These are phyloP conservation scores for Oryza rufipogon DNA, from an alignment of 176 grass and related monocot species.

Conservation along the genomic window DNA sequence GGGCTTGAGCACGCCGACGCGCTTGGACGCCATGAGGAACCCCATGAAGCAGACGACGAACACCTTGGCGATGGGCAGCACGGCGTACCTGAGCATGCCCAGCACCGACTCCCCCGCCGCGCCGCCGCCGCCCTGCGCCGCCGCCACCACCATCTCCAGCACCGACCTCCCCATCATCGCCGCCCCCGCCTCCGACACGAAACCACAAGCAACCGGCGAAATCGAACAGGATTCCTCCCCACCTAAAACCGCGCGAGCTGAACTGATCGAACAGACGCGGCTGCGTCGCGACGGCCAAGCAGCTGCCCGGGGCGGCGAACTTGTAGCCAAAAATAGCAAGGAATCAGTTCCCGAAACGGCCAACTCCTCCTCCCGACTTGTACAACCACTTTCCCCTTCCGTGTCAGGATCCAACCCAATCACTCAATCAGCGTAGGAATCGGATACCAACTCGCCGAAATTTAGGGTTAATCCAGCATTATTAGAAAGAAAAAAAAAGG, in stretches of 20 bases:
- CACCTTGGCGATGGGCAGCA: conserved; percentile 68
- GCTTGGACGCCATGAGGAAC: conserved; percentile 63
- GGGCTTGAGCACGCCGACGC: conserved; percentile 52
- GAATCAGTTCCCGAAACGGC: background rate
- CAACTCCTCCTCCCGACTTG: background rate
- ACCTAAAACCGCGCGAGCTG: background rate
- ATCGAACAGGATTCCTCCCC: background rate
- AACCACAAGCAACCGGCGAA: background rate
- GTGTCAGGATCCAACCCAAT: background rate
- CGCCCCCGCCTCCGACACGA: background rate
- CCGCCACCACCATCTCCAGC: background rate
- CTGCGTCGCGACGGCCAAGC: background rate
- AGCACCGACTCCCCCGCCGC: conserved; percentile 39
- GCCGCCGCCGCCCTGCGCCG: conserved; percentile 23
- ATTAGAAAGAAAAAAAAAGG: too few species aligned
- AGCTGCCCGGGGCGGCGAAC: background rate
- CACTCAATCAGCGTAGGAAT: background rate
- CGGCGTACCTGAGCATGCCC: conserved; percentile 51
- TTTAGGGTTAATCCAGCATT: background rate
- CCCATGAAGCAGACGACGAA: conserved; percentile 71
- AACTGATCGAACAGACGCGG: background rate
- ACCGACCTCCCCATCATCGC: conserved; percentile 44
- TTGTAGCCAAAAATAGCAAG: background rate
- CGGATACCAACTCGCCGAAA: background rate
- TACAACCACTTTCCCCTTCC: background rate